Conservation (phyloP, 345 rosid genomes). For the rapeseed (Brassica napus) region DNA sequence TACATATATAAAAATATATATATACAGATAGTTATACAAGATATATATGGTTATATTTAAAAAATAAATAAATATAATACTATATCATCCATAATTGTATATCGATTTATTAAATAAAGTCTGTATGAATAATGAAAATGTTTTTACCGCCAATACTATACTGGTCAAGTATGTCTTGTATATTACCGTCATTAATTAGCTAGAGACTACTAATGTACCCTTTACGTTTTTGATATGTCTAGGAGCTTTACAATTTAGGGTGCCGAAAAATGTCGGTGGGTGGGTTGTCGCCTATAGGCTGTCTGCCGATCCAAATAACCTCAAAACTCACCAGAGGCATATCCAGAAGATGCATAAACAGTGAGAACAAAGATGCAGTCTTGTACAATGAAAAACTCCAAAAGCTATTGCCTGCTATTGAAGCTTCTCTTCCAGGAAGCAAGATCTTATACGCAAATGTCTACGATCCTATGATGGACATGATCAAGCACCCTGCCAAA, state of each 20-base stretch:
- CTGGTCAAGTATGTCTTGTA: background rate
- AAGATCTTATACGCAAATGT: constrained; percentile 41
- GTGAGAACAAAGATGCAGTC: constrained; percentile 44
- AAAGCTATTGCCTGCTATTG: constrained; percentile 31
- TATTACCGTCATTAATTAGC: background rate
- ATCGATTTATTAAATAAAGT: background rate
- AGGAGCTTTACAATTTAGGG: constrained; percentile 51
- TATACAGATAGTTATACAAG: no score
- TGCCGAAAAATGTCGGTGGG: constrained; percentile 41
- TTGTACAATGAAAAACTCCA: constrained; percentile 48
- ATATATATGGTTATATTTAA: no score
- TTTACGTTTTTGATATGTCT: background rate
- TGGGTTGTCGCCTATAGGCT: constrained; percentile 61
- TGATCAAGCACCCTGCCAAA: constrained; percentile 43
- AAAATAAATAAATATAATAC: background rate
- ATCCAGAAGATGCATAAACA: constrained; percentile 41
- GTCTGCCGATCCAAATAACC: constrained; percentile 52
- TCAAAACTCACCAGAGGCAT: background rate
- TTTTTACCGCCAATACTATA: background rate
- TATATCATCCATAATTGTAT: background rate
- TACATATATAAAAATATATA: no score
- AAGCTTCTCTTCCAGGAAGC: constrained; percentile 42
- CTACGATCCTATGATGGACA: constrained; percentile 45
- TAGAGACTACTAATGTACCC: background rate
- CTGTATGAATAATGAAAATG: background rate